Base-by-base conservation (phyloP, 371 early-diverging fungal species). In the Synchytrium microbalum region DNA sequence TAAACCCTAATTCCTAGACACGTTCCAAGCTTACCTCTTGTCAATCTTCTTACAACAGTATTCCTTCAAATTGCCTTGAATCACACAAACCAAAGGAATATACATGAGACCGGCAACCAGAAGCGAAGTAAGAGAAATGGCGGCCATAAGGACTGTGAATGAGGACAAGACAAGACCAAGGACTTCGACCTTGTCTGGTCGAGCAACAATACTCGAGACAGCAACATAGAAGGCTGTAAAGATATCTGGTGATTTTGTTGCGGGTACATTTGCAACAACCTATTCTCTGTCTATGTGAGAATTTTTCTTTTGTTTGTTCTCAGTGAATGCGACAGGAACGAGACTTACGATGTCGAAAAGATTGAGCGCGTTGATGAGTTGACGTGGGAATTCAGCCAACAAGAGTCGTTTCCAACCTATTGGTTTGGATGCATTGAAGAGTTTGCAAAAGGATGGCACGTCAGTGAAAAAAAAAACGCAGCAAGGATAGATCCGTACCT, bases 41-140 rank as follows among this genome's bases (percentile, higher is more conserved):
- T 92, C 94, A 54, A 93, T 87, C 72, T 89, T 90, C 75, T 91
- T 90, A 66, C 91, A 91, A 65, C 90, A 90, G 68, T 87, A 93
- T 70, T 93, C 94, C 69, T 93, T 93, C 59, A 93, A 77, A 68
- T 92, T 93, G 30, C 94, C 94, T 32, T 84, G 86, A 59, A 93
- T 90, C 32, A 82, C 79, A 66, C 81, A 85, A 60, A 91, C 73
- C 55, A 93, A 75, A 2, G 92, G 92, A 28, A 93, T 77, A 69
- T 93, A 93, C n/a, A 91, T 52, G 32, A 90, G 51, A 29, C 77
- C 73, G 2, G 92, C 90, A n/a, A 79, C 32, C 1, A 87, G 46
- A 27, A 88, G 78, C 23, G 67, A 68, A 0, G 86, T 14, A 38
- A 84, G 70, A 24, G 83, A 79, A 16, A 89, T 38, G 13, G 80